Evolutionary conservation across 2,329 filamentous ascomycete genomes (phyloP), one percentile per base, ranked within the genome.

Genomic region (Alternaria conjuncta): DNA sequence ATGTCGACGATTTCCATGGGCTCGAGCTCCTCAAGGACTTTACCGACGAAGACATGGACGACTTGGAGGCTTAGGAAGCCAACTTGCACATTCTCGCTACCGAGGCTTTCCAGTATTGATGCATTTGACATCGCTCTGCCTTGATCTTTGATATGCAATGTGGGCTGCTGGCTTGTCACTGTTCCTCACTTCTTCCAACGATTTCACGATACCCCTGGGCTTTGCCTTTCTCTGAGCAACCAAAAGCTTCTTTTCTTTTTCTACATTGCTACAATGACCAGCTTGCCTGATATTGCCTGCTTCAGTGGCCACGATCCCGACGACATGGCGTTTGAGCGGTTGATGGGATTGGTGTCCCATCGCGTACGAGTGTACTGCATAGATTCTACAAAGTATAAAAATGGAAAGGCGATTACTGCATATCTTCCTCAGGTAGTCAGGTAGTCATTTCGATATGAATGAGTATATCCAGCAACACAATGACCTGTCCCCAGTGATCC

Each of bases 11-110:
- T 6, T 74, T 69, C 50, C 68, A 62, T n/a, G 75, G 73, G 5
- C 69, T 79, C n/a, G 75, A 78, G 25, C 65, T 79, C n/a, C 71
- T 79, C 41, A 63, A 74, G 28, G 67, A 78, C 32, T 72, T 72
- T 25, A 73, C 75, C 32, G 71, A 76, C 18, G 76, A 77, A 2
- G 67, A 75, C 55, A 65, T 68, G 65, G 65, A 71, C 13, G 63
- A 69, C 10, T 15, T 65, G 60, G 63, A 51, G 57, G 46, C 50
- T 51, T 55, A 63, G 60, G 25, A 57, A 55, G 41, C 25, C 43
- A 50, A 28, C 30, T n/a, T 50, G 25, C 8, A 13, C 21, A 50
- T 55, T 20, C 41, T 61, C 20, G 28, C 44, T 7, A 49, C n/a
- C 30, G 15, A 43, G 32, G 21, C 15, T 26, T 53, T 59, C 15